Conservation (phyloP, 768 basidiomycete genomes). For the Lenzites betulinus region DNA sequence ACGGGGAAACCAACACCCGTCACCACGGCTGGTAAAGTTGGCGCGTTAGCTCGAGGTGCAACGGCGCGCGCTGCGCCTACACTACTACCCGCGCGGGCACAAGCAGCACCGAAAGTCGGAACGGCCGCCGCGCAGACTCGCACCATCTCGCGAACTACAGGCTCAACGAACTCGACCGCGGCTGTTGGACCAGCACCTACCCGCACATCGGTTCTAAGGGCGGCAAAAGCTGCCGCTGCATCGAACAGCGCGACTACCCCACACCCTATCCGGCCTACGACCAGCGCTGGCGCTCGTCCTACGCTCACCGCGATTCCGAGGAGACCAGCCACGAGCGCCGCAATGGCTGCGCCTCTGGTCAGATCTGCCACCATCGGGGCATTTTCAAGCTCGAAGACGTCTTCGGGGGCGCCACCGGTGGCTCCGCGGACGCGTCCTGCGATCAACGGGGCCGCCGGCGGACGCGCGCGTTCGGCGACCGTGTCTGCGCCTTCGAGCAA, state of each 20-base stretch:
- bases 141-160: not conserved
- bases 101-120: not conserved
- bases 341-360: not conserved
- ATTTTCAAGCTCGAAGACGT: not conserved
- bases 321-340: not conserved
- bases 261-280: not conserved
- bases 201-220: slow-evolving; percentile 15
- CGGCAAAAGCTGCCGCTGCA: slow-evolving; percentile 16
- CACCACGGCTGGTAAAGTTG: not conserved
- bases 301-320: not conserved
- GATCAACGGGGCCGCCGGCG: not conserved
- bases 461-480: not conserved
- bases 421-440: not conserved
- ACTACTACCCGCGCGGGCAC: not conserved
- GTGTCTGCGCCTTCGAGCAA: not conserved
- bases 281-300: slow-evolving; percentile 6
- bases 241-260: slow-evolving; percentile 12
- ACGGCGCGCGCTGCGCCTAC: not conserved
- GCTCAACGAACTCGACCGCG: not conserved
- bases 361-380: not conserved
- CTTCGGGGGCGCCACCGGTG: not conserved
- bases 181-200: slow-evolving; percentile 5
- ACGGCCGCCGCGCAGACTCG: slow-evolving; percentile 1
- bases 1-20: not conserved
- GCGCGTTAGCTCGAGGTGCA: not conserved